Conservation (phyloP, 441 rosid species). For the Eutrema salsugineum region DNA sequence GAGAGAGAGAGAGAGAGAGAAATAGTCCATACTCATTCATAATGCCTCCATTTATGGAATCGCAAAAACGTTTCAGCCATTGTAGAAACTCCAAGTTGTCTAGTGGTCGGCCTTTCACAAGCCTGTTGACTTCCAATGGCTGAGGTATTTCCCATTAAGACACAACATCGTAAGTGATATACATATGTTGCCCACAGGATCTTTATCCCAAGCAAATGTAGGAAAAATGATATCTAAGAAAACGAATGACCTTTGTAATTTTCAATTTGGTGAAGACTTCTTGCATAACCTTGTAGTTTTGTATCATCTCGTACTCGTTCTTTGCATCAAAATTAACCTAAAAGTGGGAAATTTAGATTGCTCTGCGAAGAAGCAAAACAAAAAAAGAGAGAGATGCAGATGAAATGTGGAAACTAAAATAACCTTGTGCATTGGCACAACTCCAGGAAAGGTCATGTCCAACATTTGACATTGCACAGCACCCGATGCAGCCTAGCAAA, state of each 20-base stretch:
- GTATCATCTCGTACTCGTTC: constrained; percentile 93
- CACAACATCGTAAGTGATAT: background rate
- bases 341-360: constrained; percentile 12
- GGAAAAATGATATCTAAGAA: background rate
- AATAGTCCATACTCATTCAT: constrained; percentile 69
- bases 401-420: background rate
- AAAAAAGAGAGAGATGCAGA: background rate
- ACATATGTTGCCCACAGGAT: background rate
- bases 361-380: background rate
- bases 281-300: constrained; percentile 91
- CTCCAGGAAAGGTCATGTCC: constrained; percentile 92
- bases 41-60: constrained; percentile 90
- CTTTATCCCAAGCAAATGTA: background rate
- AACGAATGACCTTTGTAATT: constrained; percentile 61
- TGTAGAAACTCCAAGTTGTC: constrained; percentile 96
- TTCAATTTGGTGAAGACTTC: constrained; percentile 86
- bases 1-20: background rate
- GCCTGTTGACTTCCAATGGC: constrained; percentile 90
- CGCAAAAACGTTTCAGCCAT: constrained; percentile 93
- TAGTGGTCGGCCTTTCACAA: constrained; percentile 85
- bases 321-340: constrained; percentile 96
- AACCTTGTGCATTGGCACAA: constrained; percentile 96
- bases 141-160: constrained; percentile 28
- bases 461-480: constrained; percentile 96
- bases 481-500: constrained; percentile 84